Evolutionary conservation across 2,329 filamentous ascomycete species (phyloP), one percentile per base, ranked within the genome.

Genomic region (Dothidotthia symphoricarpi): DNA sequence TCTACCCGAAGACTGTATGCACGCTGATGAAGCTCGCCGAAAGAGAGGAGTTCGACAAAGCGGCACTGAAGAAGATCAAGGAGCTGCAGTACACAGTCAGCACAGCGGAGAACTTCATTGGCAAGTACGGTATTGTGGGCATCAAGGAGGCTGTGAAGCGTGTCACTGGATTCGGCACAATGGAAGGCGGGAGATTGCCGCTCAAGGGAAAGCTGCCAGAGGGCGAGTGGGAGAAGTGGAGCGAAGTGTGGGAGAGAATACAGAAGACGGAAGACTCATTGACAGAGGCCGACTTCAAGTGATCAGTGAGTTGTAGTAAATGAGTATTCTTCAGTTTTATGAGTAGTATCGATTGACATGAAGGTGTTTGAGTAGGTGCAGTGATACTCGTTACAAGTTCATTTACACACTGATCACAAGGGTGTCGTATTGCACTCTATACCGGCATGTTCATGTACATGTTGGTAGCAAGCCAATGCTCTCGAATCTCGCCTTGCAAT

Each of bases 81-180:
- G 57, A 70, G 24, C 55, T 84, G 50, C 81, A 85, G 62, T 84
- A 75, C 60, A 75, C 71, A 42, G 74, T 84, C 31, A 82, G 77
- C 50, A 69, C 72, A 3, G 75, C 80, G 19, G 81, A 84, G 61
- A 81, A 83, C 63, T 66, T 80, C 30, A 74, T 85, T 36, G 81
- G 75, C 0, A 73, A 67, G 45, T 79, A 73, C 59, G 81, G 81
- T 0, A 77, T 77, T 0, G 73, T 84, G 0, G 82, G 81, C 2
- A 82, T 85, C 57, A 83, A 83, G 61, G 81, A 85, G 64, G 80
- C 75, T 0, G 70, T 80, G 5, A 75, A 74, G 41, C 67, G 80
- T 28, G 66, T 82, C n/a, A 71, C 80, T 43, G 75, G 76, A 0
- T 70, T 82, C 38, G 81, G 81, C 1, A 77, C 79, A 35, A 61